These are phyloP conservation scores for Ustilago tritici DNA, from an alignment of 1,284 basidiomycete genomes.

Conservation along the genomic window DNA sequence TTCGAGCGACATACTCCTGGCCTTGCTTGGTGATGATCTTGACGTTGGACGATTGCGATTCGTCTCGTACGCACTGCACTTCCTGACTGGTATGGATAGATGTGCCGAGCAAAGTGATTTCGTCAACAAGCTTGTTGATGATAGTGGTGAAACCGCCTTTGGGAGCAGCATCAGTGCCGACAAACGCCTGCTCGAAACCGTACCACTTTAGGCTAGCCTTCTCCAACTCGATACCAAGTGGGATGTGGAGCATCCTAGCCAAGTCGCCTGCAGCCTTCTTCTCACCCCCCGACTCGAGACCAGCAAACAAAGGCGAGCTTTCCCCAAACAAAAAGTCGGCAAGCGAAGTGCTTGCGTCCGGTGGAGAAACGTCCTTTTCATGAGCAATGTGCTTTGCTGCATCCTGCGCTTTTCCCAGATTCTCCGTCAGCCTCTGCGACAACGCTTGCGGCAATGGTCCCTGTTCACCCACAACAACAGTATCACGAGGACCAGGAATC, in stretches of 20 bases:
- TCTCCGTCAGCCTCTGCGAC: slow-evolving; percentile 41
- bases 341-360: slow-evolving; percentile 54
- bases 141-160: slow-evolving; percentile 71
- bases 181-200: slow-evolving; percentile 70
- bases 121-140: slow-evolving; percentile 69
- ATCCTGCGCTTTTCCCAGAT: slow-evolving; percentile 49
- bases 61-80: slow-evolving; percentile 42
- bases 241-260: slow-evolving; percentile 72
- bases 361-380: slow-evolving; percentile 51
- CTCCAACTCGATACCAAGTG: slow-evolving; percentile 71
- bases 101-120: slow-evolving; percentile 68
- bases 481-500: slow-evolving; percentile 43
- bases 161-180: slow-evolving; percentile 72
- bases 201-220: slow-evolving; percentile 67
- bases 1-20: slow-evolving; percentile 51
- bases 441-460: slow-evolving; percentile 35
- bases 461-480: slow-evolving; percentile 49
- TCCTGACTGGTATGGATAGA: slow-evolving; percentile 68
- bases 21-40: slow-evolving; percentile 47
- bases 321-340: slow-evolving; percentile 70
- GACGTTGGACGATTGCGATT: slow-evolving; percentile 27
- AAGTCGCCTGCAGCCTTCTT: slow-evolving; percentile 69
- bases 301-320: slow-evolving; percentile 59
- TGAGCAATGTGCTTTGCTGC: slow-evolving; percentile 37
- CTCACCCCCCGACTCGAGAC: slow-evolving; percentile 76